Evolutionary conservation across 768 basidiomycete species (phyloP), one percentile per base, ranked within the genome.

Genomic region (Clitopilus hobsonii): DNA sequence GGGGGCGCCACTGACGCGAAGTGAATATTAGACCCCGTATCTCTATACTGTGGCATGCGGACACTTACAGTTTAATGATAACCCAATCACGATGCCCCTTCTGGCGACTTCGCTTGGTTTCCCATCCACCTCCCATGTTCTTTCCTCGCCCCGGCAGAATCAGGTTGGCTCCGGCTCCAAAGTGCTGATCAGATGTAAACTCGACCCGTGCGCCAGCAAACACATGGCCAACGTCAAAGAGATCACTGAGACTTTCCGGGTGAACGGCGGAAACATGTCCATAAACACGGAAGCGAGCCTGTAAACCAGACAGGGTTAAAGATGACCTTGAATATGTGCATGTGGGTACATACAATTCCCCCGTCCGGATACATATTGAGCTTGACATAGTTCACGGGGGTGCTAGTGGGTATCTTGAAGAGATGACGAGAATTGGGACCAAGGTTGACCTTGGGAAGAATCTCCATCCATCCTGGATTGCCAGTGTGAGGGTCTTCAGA

Each of bases 51-150:
- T 26, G 56, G 47, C 22, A 20, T 38, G 48, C 24, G 49, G 22
- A 53, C 48, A 74, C 89, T 67, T 65, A 94, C 91, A 99, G 74
- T 71, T 87, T 89, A 54, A 96, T 85, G 56, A 98, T 80, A 4
- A 82, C 91, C 91, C 93, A 98, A 63, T 98, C 95, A 48, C 84
- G 90, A 70, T 94, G 94, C 32, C 80, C 92, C 53, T 80, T 79
- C 38, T 73, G 76, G 52, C 91, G 79, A 63, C 89, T 95, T 57
- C 97, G 79, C 67, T 89, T 93, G 2, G 96, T 98, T 72, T 99
- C 97, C 97, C 97, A 99, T 3, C 97, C 97, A 65, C 97, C 95
- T 4, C 94, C 86, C 94, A 99, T 99, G 63, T 96, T 88, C 65
- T 85, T 86, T 24, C 91, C 96, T 69, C 95, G 73, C 25, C 96